Base-by-base conservation (phyloP, 805 yeast species). In the Candida mattraensis region DNA sequence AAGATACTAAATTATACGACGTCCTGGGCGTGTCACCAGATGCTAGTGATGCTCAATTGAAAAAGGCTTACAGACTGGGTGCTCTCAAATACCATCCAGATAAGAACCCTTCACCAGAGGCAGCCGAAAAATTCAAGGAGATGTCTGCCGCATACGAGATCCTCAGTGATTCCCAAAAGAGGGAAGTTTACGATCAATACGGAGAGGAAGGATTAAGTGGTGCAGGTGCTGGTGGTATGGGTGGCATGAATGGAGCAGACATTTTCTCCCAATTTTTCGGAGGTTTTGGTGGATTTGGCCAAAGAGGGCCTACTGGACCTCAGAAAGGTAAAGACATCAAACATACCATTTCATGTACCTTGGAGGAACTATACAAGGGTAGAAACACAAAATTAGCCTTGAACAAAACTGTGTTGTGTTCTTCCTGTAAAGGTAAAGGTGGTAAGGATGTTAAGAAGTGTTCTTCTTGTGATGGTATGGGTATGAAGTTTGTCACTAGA, bases 301-400 rank as follows among this genome's bases (percentile, higher is more conserved):
- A 78, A 35, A 76, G 76, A 22, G 77, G 81, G 41, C 82, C 80
- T 40, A 74, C 82, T 53, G 95, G 96, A 37, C 98, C 98, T 40
- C 74, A 80, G 55, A 79, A 80, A 61, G 95, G 96, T 56, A 80
- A 80, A 58, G 97, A 93, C 63, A 89, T 93, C 65, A 87, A 81
- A 58, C 98, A 93, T 65, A 75, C 87, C 33, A 76, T 93, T 55
- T 63, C 76, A 35, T 94, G 93, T 52, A 73, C 95, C 29, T 74
- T 93, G 54, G 98, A 91, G 66, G 98, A 93, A 62, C 72, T 93
- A 45, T 93, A 80, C 76, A 85, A 83, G 66, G 99, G 99, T 47
- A 85, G 89, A 70, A 80, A 87, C 29, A 81, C 96, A 40, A 93
- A 93, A 69, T 75, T 93, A 69, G 96, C 98, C 7, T 75, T 93